Evolutionary conservation across 2,329 filamentous ascomycete species (phyloP).

Genomic region (Alternaria sp.): DNA sequence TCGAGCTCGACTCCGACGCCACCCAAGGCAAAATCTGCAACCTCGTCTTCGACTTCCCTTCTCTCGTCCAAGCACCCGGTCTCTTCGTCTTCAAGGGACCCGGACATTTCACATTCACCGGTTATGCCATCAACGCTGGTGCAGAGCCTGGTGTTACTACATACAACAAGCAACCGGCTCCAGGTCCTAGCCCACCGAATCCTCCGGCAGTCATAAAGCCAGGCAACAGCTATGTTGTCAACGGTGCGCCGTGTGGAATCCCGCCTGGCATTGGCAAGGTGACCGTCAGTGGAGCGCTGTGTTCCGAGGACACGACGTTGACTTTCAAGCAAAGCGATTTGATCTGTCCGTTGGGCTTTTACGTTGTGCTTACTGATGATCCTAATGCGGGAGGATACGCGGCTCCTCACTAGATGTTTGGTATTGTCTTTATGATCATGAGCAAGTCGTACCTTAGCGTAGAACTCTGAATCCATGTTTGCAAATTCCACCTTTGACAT

Average conservation of each 20-base stretch:
- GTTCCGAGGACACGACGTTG: slow-evolving; percentile 29
- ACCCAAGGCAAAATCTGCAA: slow-evolving; percentile 38
- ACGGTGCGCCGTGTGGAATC: slow-evolving; percentile 29
- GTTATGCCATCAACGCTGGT: slow-evolving; percentile 29
- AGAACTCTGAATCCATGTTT: not conserved
- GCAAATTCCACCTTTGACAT: not conserved
- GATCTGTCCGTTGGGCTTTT: slow-evolving; percentile 35
- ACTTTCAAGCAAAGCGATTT: slow-evolving; percentile 29
- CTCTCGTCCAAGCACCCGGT: slow-evolving; percentile 17
- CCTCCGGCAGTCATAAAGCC: slow-evolving; percentile 27
- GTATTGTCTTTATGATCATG: no score
- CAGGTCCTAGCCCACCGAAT: slow-evolving; percentile 25
- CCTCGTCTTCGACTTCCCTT: slow-evolving; percentile 39
- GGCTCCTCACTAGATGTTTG: not conserved
- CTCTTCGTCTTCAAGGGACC: slow-evolving; percentile 37
- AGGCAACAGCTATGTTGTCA: slow-evolving; percentile 33
- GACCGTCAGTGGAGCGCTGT: slow-evolving; percentile 29
- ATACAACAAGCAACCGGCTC: slow-evolving; percentile 30
- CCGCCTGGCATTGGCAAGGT: slow-evolving; percentile 23
- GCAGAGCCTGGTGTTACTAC: slow-evolving; percentile 27
- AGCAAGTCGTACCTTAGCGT: no score
- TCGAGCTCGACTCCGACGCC: slow-evolving; percentile 25
- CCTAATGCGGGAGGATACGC: slow-evolving; percentile 9
- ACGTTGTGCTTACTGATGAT: slow-evolving; percentile 33
- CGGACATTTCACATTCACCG: slow-evolving; percentile 33